Evolutionary conservation across 1,139 yeast species (phyloP), one percentile per base, ranked within the genome.

Genomic region (Schizosaccharomyces versatilis): DNA sequence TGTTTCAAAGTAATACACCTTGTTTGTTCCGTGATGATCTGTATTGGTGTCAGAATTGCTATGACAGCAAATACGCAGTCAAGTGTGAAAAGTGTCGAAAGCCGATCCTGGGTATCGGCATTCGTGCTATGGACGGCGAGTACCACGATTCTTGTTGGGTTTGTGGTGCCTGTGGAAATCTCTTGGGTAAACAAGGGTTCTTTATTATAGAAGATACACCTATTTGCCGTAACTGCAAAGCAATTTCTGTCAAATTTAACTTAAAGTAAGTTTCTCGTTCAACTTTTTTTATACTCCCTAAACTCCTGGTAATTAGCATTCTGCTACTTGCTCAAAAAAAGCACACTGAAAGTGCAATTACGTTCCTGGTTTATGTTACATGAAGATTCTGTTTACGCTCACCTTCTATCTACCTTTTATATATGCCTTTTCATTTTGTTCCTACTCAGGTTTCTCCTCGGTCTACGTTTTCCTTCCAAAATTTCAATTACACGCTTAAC

Each of bases 21-120:
- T 53, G 48, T 14, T 42, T 53, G 17, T 48, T n/a, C 7, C 59
- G 64, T 36, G 63, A 61, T n/a, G 56, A 59, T 38, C 57, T 60
- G 39, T 63, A 66, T 7, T 58, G 66, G 59, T 67, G 70, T 42
- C 59, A 56, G 19, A 54, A 56, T 6, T 67, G 70, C 54, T 63
- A 64, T 52, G 57, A 56, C 44, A 59, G 61, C 17, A 64, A 61
- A 53, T 63, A 65, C 2, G 63, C 63, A 1, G 54, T 60, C n/a
- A 62, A 62, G 53, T 67, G 69, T 59, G 66, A 69, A 69, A 64
- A 64, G 47, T 67, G 70, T 56, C 42, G 51, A 9, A 61, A 61
- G 36, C 49, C 60, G 36, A 61, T 63, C 9, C 32, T 44, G 10
- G 49, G 49, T 12, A 32, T 39, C 19, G 32, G 49, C 15, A 36